Base-by-base conservation (phyloP, 2,329 filamentous ascomycete species). In the Phoma sp. region DNA sequence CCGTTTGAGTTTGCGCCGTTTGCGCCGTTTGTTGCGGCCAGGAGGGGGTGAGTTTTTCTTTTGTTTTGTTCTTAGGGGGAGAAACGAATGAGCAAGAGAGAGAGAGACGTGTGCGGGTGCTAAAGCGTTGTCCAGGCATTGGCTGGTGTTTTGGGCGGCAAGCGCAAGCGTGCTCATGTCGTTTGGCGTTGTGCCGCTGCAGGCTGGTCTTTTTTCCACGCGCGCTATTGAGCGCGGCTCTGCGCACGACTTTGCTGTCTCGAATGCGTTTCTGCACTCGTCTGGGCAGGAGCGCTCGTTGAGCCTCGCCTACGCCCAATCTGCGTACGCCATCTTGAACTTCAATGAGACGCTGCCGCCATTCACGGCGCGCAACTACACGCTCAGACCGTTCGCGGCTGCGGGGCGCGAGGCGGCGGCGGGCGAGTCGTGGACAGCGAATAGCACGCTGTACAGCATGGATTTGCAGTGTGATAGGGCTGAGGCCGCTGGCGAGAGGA, bases 151-250 rank as follows among this genome's bases (percentile, higher is more conserved):
- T 32, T 75, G 75, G 4, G 74, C 78, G 0, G 81, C 82, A 0
- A 71, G 75, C 0, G 73, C 78, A 0, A 78, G 82, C 60, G 69
- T 86, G 0, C 36, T 84, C 0, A 75, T 84, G 0, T 81, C 82
- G 12, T 85, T 81, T 80, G 67, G 77, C 0, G 63, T 87, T 0
- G 84, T 83, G 0, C 84, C 84, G 0, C 58, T 82, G 0, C 82
- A 86, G 57, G 78, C 81, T 34, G 78, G 82, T 3, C 76, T 85
- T 0, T 80, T 86, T 5, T 53, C 80, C 0, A 76, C 71, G 0
- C 62, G 65, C 0, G 58, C 58, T 0, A 65, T 81, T 1, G 17
- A 20, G 7, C 33, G 33, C 11, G 26, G 6, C 9, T 21, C 62
- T 0, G 1, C 55, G 0, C 10, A 46, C 0, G 6, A 52, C 0